Conservation (phyloP, 176 grass and related monocot species). For the Bonia amplexicaulis region DNA sequence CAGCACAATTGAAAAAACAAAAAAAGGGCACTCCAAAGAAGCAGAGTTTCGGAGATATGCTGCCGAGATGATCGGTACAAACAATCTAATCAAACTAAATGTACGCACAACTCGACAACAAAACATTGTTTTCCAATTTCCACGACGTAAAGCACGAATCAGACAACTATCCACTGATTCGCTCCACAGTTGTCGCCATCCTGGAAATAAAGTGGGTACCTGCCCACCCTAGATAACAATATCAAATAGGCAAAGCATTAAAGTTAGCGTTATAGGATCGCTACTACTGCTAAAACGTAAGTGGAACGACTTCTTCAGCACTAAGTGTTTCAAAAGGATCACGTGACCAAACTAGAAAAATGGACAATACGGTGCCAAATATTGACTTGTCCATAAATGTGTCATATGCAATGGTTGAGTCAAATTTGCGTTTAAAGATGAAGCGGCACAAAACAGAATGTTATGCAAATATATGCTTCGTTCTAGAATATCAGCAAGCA, state of each 20-base stretch:
- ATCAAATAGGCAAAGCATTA: conserved; percentile 26
- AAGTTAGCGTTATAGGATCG: conserved; percentile 23
- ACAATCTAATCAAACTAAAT: conserved; percentile 16
- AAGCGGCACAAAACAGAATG: no score
- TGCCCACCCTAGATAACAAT: conserved; percentile 44
- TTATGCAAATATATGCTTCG: no score
- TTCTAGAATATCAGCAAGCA: no score
- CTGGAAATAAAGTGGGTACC: conserved; percentile 8
- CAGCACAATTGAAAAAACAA: conserved; percentile 3
- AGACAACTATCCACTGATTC: conserved; percentile 47
- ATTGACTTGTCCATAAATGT: neutral
- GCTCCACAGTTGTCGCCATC: conserved; percentile 38
- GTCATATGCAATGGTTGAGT: conserved; percentile 6
- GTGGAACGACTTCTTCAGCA: conserved; percentile 19
- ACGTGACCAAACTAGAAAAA: conserved; percentile 4
- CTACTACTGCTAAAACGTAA: conserved; percentile 17
- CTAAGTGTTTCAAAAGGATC: conserved; percentile 12
- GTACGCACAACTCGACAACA: conserved; percentile 43
- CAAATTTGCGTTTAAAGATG: no score
- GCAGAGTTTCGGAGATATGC: conserved; percentile 37
- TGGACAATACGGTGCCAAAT: neutral
- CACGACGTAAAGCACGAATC: conserved; percentile 29
- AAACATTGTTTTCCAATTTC: conserved; percentile 30
- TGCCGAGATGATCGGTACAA: conserved; percentile 25
- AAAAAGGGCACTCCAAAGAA: neutral